Evolutionary conservation across 129 eudicot species (phyloP).

Genomic region (Cynara cardunculus): DNA sequence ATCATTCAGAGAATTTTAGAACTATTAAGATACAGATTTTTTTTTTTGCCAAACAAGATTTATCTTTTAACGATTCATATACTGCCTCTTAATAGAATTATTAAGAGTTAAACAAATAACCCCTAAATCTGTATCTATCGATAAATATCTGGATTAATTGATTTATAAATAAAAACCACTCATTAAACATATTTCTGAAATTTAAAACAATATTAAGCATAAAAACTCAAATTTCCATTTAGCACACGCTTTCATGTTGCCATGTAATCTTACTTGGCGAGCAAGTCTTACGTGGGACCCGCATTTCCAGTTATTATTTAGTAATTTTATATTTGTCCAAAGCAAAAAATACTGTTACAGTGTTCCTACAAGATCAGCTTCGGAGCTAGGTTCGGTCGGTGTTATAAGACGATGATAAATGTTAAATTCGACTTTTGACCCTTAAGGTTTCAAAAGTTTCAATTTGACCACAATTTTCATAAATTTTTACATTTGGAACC

Average conservation of each 20-base stretch:
- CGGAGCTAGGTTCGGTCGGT: constrained; percentile 9
- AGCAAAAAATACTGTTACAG: not conserved
- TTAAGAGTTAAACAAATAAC: no score
- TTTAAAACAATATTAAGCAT: no score
- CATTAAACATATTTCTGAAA: not conserved
- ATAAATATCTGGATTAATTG: no score
- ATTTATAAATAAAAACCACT: no score
- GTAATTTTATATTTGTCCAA: not conserved
- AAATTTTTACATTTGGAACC: not conserved
- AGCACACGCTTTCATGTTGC: not conserved
- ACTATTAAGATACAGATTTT: no score
- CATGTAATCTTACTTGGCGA: constrained; percentile 21
- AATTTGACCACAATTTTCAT: not conserved
- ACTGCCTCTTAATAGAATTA: no score
- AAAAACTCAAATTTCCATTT: not conserved
- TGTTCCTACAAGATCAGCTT: constrained; percentile 13
- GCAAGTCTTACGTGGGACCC: constrained; percentile 23
- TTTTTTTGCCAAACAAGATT: no score
- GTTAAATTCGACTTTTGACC: not conserved
- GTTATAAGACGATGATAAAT: not conserved
- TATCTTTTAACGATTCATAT: no score
- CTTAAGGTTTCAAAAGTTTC: not conserved
- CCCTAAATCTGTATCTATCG: no score
- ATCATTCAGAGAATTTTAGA: no score
- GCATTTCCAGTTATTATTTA: not conserved